A percentile compares a stretch with the other conserved stretches of the same genome.
Evolutionary conservation across 108 stramenopile genomes (phyloP).

Genomic region (Cyclotella atomus): DNA sequence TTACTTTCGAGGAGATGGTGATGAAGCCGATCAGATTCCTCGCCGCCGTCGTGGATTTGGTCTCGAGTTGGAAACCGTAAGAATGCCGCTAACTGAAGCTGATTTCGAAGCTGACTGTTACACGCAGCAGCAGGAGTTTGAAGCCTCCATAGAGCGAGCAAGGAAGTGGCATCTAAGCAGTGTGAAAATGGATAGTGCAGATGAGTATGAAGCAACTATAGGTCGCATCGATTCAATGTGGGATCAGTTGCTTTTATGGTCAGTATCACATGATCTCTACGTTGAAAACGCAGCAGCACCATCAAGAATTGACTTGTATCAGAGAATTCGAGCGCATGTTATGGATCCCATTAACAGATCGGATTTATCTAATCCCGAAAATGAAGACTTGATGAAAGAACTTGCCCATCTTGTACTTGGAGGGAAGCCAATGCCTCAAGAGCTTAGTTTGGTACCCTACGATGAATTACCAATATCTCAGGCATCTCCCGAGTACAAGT

Average conservation of each 20-base stretch:
- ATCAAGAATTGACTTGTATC: constrained; percentile 28
- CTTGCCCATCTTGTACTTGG: constrained; percentile 32
- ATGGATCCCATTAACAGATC: background rate
- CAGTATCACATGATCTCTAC: constrained; percentile 20
- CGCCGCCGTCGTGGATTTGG: constrained; percentile 41
- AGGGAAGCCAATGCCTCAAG: constrained; percentile 17
- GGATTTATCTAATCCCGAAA: background rate
- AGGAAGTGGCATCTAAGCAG: constrained; percentile 17
- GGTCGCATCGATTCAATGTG: constrained; percentile 8
- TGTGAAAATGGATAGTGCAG: background rate
- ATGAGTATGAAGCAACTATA: background rate
- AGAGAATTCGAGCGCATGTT: constrained; percentile 16
- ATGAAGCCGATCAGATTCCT: background rate
- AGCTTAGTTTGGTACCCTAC: background rate
- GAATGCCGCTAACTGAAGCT: constrained; percentile 12
- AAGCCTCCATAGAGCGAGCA: constrained; percentile 2
- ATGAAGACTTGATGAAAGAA: background rate
- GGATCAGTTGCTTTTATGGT: constrained; percentile 15
- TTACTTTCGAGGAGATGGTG: background rate
- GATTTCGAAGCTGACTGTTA: constrained; percentile 32
- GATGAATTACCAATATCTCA: constrained; percentile 19
- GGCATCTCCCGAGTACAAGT: constrained; percentile 37
- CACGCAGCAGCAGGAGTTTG: constrained; percentile 33
- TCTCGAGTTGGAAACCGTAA: constrained; percentile 38
- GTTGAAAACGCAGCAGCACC: constrained; percentile 37